Conservation (phyloP, 345 rosid species). For the Rhodomyrtus tomentosa region DNA sequence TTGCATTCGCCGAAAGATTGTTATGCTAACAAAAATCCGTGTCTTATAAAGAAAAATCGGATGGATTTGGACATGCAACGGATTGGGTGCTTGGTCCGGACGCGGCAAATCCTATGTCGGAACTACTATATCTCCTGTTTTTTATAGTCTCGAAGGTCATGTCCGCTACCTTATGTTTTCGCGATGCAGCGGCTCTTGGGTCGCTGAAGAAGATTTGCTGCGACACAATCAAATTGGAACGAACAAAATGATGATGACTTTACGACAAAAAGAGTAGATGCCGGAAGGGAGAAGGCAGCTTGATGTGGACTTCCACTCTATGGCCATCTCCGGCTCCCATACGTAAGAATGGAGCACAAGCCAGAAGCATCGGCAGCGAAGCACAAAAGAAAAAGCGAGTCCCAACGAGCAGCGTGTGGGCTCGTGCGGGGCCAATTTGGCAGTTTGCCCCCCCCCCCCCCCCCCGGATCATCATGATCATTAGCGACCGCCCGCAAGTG, state of each 20-base stretch:
- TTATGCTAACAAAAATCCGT: too few species aligned
- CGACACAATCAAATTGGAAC: too few species aligned
- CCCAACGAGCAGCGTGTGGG: neutral
- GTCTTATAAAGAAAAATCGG: neutral
- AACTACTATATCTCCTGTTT: neutral
- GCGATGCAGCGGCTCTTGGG: neutral
- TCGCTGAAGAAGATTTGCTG: too few species aligned
- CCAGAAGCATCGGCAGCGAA: neutral
- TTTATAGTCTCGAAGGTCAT: neutral
- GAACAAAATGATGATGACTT: neutral
- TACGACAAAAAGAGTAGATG: neutral
- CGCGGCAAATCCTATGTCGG: neutral
- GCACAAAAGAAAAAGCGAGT: neutral
- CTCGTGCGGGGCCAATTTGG: neutral
- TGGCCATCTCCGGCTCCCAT: neutral
- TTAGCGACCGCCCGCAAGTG: neutral
- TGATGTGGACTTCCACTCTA: neutral
- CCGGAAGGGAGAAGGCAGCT: neutral
- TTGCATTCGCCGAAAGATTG: too few species aligned
- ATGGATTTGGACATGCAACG: neutral
- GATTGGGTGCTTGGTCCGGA: neutral
- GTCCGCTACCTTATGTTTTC: neutral
- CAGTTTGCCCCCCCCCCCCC: neutral
- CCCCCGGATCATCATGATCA: neutral
- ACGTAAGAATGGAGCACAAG: neutral